A percentile compares a stretch with the other conserved stretches of the same genome.
Evolutionary conservation across 2,329 filamentous ascomycete species (phyloP).

Genomic region (Sporothrix dimorphospora): DNA sequence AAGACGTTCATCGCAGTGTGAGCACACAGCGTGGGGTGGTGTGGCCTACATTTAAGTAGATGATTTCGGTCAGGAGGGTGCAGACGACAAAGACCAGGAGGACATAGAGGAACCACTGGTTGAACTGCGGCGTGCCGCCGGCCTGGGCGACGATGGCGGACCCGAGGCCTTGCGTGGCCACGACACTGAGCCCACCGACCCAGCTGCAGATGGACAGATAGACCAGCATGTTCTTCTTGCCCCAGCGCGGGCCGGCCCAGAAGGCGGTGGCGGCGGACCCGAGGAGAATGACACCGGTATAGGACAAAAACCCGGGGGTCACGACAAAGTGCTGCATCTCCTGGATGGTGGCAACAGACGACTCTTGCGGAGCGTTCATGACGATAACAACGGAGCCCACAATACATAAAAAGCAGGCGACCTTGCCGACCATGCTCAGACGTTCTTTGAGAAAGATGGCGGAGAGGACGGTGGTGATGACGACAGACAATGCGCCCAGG

Average conservation of each 20-base stretch:
- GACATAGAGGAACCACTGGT: constrained; percentile 96
- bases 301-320: constrained; percentile 81
- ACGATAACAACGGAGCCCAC: constrained; percentile 92
- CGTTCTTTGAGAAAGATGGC: constrained; percentile 96
- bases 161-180: constrained; percentile 90
- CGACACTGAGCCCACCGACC: constrained; percentile 91
- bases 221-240: constrained; percentile 96
- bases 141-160: constrained; percentile 88
- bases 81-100: constrained; percentile 84
- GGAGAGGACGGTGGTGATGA: constrained; percentile 87
- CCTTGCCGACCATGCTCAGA: constrained; percentile 92
- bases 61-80: constrained; percentile 91
- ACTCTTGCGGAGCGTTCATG: constrained; percentile 86
- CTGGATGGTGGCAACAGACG: constrained; percentile 83
- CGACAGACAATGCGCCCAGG: constrained; percentile 86
- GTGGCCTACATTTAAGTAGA: constrained; percentile 77
- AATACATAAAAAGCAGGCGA: constrained; percentile 94
- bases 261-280: constrained; percentile 72
- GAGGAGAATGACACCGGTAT: constrained; percentile 79
- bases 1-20: no score
- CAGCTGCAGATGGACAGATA: constrained; percentile 96
- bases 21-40: background rate
- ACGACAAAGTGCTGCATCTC: constrained; percentile 90
- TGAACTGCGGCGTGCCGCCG: constrained; percentile 82
- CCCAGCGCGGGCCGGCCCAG: constrained; percentile 84